These are phyloP conservation scores for Gastrodia elata DNA, from an alignment of 106 monocot genomes.

Conservation along the genomic window DNA sequence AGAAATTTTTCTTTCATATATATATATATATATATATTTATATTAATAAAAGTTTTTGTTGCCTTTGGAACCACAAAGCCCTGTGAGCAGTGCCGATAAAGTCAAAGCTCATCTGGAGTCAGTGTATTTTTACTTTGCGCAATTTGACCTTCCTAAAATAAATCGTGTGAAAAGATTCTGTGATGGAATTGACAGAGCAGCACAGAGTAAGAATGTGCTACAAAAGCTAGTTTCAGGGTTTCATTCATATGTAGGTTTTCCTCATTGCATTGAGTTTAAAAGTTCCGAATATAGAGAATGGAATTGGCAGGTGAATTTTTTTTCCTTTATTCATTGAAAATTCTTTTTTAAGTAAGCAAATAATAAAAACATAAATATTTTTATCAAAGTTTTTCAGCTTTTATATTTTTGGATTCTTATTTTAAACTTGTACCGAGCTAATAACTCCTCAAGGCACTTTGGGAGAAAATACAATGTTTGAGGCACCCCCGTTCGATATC, in stretches of 20 bases:
- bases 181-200: constrained; percentile 11
- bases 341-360: too few species aligned
- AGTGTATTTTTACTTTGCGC: background rate
- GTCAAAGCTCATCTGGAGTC: background rate
- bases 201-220: constrained; percentile 8
- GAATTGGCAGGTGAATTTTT: constrained; percentile 17
- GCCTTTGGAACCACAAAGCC: background rate
- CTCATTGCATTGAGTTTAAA: background rate
- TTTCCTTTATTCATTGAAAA: too few species aligned
- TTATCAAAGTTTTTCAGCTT: too few species aligned
- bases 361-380: too few species aligned
- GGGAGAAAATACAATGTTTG: constrained; percentile 17
- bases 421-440: constrained; percentile 22
- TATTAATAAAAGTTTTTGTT: background rate
- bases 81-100: constrained; percentile 8
- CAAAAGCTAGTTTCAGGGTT: constrained; percentile 7
- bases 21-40: background rate
- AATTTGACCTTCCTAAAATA: constrained; percentile 8
- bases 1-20: background rate
- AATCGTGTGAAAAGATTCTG: constrained; percentile 11
- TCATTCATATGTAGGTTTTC: background rate
- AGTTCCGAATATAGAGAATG: constrained; percentile 4
- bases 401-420: background rate
- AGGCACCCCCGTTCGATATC: constrained; percentile 8
- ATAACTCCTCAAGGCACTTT: constrained; percentile 14